Evolutionary conservation across 805 yeast species (phyloP), one percentile per base, ranked within the genome.

Genomic region (Jamesozyma spencerorum): DNA sequence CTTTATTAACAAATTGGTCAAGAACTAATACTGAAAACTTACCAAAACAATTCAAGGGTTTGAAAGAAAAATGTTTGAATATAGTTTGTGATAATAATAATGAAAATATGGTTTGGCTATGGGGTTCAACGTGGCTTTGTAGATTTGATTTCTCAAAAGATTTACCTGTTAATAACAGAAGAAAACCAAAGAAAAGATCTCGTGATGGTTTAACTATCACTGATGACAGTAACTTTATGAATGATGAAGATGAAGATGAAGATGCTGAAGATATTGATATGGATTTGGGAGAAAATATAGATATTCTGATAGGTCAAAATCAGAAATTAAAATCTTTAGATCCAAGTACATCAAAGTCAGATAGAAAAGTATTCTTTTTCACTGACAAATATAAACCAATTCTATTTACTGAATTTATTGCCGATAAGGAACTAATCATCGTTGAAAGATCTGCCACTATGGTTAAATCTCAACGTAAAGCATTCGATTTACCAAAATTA

Each of bases 111-210:
- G 64, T 82, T 13, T 90, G 96, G 96, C 62, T 86, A n/a, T 87
- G 85, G 75, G 94, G 96, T 1, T 70, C 83, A 17, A 74, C 74
- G 38, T 90, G 95, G 94, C 49, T 88, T 13, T 74, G 81, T 3
- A 83, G 74, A 57, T 71, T 90, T 37, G 90, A 90, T 58, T 62
- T 84, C 47, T 58, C 70, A 7, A 56, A 69, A 39, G 75, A 81
- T 52, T 59, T 79, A 38, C 81, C 85, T 12, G 60, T 70, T 39
- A 58, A 47, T 29, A 57, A 49, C 13, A 46, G 55, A 31, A 61
- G 53, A 53, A 55, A 55, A 29, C 47, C 56, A n/a, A 60, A 57
- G 47, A 67, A 68, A 48, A 66, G 68, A 51, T 49, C 54, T 35
- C 67, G 71, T 54, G 68, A 70, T 46, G 70, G 71, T 13, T 50